These are phyloP conservation scores for Striga asiatica DNA, from an alignment of 257 asterid species.

Conservation along the genomic window DNA sequence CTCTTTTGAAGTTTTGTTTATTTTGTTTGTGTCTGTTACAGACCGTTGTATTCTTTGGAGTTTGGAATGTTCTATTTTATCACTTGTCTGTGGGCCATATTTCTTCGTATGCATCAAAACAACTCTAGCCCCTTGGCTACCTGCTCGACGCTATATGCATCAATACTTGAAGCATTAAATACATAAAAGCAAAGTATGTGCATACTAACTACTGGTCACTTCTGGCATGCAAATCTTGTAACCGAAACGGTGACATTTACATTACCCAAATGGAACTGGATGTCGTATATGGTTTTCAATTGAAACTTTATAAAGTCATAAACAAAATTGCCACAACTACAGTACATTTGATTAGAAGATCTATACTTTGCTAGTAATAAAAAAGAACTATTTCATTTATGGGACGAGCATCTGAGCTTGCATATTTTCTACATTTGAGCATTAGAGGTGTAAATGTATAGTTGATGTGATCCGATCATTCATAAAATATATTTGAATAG, in stretches of 20 bases:
- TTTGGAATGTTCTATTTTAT: neutral
- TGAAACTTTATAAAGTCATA: neutral
- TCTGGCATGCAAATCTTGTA: neutral
- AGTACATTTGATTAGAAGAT: neutral
- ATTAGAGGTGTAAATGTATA: neutral
- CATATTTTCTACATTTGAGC: neutral
- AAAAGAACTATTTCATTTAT: neutral
- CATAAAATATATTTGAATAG: neutral
- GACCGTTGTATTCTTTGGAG: neutral
- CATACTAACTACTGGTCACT: neutral
- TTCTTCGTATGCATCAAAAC: neutral
- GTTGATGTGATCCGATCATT: neutral
- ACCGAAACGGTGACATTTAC: neutral
- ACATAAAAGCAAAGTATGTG: neutral
- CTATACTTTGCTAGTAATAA: neutral
- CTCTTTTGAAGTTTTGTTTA: no score
- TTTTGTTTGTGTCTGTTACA: neutral
- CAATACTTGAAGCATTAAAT: neutral
- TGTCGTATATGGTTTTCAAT: neutral
- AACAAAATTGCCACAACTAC: neutral
- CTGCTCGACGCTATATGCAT: neutral
- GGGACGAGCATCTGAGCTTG: neutral
- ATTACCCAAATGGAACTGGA: neutral
- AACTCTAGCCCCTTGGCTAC: neutral
- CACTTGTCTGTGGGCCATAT: slow-evolving; percentile 9